Evolutionary conservation across 805 yeast genomes (phyloP).

Genomic region (Yamadazyma nakazawae): DNA sequence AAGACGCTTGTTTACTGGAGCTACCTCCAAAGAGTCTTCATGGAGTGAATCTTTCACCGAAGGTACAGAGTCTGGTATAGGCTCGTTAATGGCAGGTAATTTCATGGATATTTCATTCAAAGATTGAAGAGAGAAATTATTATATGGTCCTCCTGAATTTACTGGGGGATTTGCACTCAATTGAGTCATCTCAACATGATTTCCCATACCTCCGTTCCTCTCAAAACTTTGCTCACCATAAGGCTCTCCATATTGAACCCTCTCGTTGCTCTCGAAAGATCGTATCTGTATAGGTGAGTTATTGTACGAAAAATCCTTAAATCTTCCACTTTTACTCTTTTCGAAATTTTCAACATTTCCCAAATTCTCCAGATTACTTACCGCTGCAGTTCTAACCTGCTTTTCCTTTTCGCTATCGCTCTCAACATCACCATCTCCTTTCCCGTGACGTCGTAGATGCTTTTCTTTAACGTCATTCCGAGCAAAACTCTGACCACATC

Average conservation of each 20-base stretch:
- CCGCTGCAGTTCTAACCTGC: background rate
- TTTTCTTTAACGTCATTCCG: conserved; percentile 23
- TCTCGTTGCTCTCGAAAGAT: conserved; percentile 1
- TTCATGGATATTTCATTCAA: background rate
- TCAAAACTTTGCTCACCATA: background rate
- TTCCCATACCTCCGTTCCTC: background rate
- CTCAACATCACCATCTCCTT: background rate
- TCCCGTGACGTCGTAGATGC: conserved; percentile 18
- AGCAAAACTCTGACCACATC: conserved; percentile 17
- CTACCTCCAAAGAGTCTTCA: background rate
- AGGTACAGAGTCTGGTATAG: background rate
- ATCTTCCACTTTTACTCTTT: background rate
- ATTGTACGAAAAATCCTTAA: background rate
- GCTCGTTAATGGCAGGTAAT: background rate
- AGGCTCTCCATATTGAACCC: background rate
- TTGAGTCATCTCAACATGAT: background rate
- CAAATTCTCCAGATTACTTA: background rate
- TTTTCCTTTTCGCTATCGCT: conserved; percentile 1
- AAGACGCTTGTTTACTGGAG: background rate
- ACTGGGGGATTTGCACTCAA: background rate
- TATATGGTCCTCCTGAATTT: background rate
- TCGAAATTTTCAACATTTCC: background rate
- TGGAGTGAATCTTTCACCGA: background rate
- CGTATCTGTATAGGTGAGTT: background rate
- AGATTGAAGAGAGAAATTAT: background rate